Conservation (phyloP, 1,284 basidiomycete species). For the Acaromyces ingoldii region DNA sequence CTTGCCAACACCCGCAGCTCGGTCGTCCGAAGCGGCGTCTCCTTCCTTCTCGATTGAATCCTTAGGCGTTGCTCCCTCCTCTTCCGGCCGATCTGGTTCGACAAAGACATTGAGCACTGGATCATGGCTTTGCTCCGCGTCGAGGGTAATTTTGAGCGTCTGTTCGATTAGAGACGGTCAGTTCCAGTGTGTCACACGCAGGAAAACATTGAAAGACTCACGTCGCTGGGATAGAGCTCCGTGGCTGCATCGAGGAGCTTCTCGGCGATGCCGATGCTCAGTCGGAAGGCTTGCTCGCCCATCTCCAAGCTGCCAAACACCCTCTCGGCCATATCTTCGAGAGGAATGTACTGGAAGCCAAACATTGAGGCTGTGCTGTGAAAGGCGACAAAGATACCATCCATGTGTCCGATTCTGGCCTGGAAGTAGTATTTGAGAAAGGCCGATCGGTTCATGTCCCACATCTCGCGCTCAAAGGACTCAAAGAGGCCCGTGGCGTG, state of each 20-base stretch:
- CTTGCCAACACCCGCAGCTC: neutral
- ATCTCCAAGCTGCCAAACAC: slow-evolving; percentile 65
- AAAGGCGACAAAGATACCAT: slow-evolving; percentile 89
- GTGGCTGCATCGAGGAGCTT: slow-evolving; percentile 63
- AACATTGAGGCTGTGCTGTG: slow-evolving; percentile 85
- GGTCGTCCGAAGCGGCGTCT: neutral
- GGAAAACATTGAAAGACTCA: neutral
- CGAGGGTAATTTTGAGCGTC: slow-evolving; percentile 39
- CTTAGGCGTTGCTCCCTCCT: neutral
- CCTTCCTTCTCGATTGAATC: neutral
- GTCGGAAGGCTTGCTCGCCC: slow-evolving; percentile 72
- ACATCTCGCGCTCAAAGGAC: slow-evolving; percentile 51
- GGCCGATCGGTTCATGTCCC: slow-evolving; percentile 80
- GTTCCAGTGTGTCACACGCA: too few relatives aligned
- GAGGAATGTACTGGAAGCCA: slow-evolving; percentile 88
- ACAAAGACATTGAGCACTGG: slow-evolving; percentile 33
- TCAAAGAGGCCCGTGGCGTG: slow-evolving; percentile 39
- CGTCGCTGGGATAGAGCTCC: slow-evolving; percentile 59
- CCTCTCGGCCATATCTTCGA: slow-evolving; percentile 79
- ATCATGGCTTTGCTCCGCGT: slow-evolving; percentile 17
- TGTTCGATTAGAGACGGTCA: too few relatives aligned
- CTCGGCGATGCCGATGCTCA: slow-evolving; percentile 72
- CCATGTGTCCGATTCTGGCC: slow-evolving; percentile 93
- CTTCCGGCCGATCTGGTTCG: slow-evolving; percentile 19
- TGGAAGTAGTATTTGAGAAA: slow-evolving; percentile 96